Base-by-base conservation (phyloP, 768 basidiomycete species). In the Phylloporus sp. region DNA sequence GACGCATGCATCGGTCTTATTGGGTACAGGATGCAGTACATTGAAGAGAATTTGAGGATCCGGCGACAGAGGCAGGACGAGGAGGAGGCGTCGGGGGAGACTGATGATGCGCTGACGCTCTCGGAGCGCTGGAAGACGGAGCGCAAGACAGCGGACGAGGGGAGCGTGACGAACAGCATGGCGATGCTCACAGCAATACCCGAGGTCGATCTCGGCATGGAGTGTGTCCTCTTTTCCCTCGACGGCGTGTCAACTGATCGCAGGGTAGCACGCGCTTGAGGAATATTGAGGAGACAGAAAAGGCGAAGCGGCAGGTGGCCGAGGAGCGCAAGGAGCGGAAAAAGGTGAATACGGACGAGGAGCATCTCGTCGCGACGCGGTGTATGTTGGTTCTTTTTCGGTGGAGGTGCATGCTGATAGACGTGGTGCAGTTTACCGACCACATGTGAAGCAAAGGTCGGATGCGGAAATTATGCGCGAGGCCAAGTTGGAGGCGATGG, bases 101-200 rank as follows among this genome's bases (percentile, higher is more conserved):
- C 74, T 12, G 88, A 91, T 57, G 88, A 92, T 54, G 88, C 86
- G 40, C 75, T 97, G 40, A 85, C 88, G 69, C 76, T 79, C 46
- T 82, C 84, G 5, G 84, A 85, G 58, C 76, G 79, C 27, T 85
- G 81, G 77, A 85, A 80, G 62, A 68, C 74, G 6, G 79, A 79
- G 42, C 81, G 80, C 62, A 77, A 59, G 54, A 66, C 71, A 13
- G 76, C 80, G 4, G 91, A 97, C 53, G 95, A 95, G 54, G 97
- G 95, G 8, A 97, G 82, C 63, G 93, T 97, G 23, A 91, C 93
- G 12, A 93, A 91, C 57, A 93, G 90, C 59, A 63, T 95, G 69
- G 84, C 91, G 4, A 99, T 98, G 97, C 76, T 99, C 49, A 97
- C 95, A 15, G 93, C 91, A 31, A 98, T 99, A 60, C 97, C 95